phyloP scores from a whole-genome alignment of 2,329 filamentous ascomycete species.

The Neofusicoccum kwambonambiense region DNA sequence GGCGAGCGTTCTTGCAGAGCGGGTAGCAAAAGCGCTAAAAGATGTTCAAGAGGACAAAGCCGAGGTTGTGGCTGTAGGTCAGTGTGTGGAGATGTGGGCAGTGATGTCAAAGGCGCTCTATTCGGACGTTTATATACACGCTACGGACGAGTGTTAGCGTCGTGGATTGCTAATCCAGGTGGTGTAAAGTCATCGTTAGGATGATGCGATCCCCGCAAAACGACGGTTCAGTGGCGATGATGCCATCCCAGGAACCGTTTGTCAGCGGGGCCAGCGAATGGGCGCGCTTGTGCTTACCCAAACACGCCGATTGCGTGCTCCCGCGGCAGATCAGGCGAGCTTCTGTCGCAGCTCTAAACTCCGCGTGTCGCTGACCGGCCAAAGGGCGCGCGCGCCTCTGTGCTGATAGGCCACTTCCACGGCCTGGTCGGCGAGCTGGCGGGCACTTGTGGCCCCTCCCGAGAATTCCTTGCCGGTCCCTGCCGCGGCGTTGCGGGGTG shows the following conservation, averaged over 20 bases:
- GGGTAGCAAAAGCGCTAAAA: not conserved
- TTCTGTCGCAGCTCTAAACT: not conserved
- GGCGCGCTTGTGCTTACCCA: conserved; percentile 7
- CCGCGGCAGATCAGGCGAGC: conserved; percentile 7
- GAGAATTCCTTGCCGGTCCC: conserved; percentile 1
- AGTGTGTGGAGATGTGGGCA: not conserved
- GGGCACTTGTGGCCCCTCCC: not conserved
- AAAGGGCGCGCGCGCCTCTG: not conserved
- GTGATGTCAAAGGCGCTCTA: conserved; percentile 4
- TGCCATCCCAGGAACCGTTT: conserved; percentile 14
- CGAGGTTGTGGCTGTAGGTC: not conserved
- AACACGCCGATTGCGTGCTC: conserved; percentile 17
- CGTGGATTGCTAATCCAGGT: conserved; percentile 6
- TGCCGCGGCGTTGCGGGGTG: not conserved
- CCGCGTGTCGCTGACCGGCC: not conserved
- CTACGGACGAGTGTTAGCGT: not conserved
- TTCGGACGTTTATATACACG: conserved; percentile 1
- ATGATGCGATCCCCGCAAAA: conserved; percentile 14
- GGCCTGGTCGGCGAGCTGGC: not conserved
- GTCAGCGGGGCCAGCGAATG: conserved; percentile 11
- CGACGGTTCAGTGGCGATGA: conserved; percentile 11
- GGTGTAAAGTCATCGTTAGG: conserved; percentile 5
- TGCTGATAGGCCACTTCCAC: not conserved
- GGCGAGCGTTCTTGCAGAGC: not conserved
- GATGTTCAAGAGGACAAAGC: not conserved